phyloP scores from a whole-genome alignment of 345 rosid genomes.

The Tarenaya hassleriana region DNA sequence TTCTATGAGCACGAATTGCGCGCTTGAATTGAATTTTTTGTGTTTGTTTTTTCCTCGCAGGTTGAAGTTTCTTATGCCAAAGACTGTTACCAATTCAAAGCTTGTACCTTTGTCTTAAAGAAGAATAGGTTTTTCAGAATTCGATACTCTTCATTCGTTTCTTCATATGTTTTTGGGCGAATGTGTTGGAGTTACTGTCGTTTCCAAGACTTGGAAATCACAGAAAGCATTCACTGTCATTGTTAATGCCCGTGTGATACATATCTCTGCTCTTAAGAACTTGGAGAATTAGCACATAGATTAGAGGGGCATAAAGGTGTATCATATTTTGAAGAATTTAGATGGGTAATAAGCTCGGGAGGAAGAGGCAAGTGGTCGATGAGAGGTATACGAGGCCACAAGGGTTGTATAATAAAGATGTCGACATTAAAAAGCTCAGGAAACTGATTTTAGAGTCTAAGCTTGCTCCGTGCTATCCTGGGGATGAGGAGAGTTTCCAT shows the following conservation, averaged over 20 bases:
- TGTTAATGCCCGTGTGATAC: not conserved
- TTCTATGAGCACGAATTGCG: slow-evolving; percentile 1
- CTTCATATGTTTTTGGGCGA: too few species aligned
- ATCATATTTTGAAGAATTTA: slow-evolving; percentile 10
- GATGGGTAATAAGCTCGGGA: slow-evolving; percentile 96
- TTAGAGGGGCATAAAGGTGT: slow-evolving; percentile 1
- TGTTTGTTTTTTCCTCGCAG: slow-evolving; percentile 10
- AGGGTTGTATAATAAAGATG: slow-evolving; percentile 90
- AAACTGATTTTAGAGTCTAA: slow-evolving; percentile 91
- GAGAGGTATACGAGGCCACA: slow-evolving; percentile 88
- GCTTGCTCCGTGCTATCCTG: slow-evolving; percentile 98
- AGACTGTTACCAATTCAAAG: slow-evolving; percentile 14
- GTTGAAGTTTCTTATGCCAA: slow-evolving; percentile 15
- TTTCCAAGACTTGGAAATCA: slow-evolving; percentile 2
- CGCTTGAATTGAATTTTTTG: slow-evolving; percentile 14
- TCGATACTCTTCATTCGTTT: too few species aligned
- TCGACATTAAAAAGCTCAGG: slow-evolving; percentile 87
- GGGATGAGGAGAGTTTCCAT: slow-evolving; percentile 62
- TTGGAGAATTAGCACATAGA: slow-evolving; percentile 14
- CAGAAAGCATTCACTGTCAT: not conserved
- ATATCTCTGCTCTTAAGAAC: slow-evolving; percentile 17
- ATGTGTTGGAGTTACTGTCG: not conserved
- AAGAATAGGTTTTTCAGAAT: not conserved
- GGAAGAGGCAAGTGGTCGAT: slow-evolving; percentile 84
- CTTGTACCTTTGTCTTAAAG: slow-evolving; percentile 4